Evolutionary conservation across 129 eudicot species (phyloP), one percentile per base, ranked within the genome.

Genomic region (Centella asiatica): DNA sequence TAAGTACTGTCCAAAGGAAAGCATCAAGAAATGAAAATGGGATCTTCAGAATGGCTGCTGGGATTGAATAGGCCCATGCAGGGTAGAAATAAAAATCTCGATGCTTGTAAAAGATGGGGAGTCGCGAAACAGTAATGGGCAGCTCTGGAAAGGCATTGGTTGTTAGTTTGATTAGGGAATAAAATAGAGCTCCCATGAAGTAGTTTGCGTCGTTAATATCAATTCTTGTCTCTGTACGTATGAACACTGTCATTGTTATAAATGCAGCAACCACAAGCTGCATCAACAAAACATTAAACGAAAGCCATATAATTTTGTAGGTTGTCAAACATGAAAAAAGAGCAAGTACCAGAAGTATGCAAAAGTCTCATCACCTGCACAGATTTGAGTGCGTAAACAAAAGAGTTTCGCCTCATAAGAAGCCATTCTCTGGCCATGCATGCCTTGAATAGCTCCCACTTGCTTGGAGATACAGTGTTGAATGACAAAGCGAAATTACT

Each of bases 341-440:
- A 5, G 18, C 9, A 32, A 24, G 5, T 4, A 37, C 23, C 8
- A 66, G 17, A 2, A 4, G 15, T 20, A 7, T 3, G 12, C 5
- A 22, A 13, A 28, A 48, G 23, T n/a, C n/a, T 57, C 25, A 33
- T 9, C 11, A 66, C 71, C 71, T 66, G 71, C 37, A 28, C 39
- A 25, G 71, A 18, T 66, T 53, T 66, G 40, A 54, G 54, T 23
- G 55, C 61, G 42, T 66, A 26, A 40, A 66, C 40, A 66, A 66
- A 66, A 3, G 62, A 53, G 50, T 66, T 66, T 22, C 71, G 42
- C 71, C 27, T 66, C 71, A 66, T 66, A 28, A 66, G 63, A 52
- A 66, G 71, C 39, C 37, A 66, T 19, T 66, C 71, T 53, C 71
- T 66, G 24, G 40, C 60, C 48, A 66, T 66, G 44, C 71, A 66